A percentile compares a stretch with the other conserved stretches of the same genome.
These are phyloP conservation scores for Phytophthora colocasiae DNA, from an alignment of 352 stramenopile species.

Conservation along the genomic window DNA sequence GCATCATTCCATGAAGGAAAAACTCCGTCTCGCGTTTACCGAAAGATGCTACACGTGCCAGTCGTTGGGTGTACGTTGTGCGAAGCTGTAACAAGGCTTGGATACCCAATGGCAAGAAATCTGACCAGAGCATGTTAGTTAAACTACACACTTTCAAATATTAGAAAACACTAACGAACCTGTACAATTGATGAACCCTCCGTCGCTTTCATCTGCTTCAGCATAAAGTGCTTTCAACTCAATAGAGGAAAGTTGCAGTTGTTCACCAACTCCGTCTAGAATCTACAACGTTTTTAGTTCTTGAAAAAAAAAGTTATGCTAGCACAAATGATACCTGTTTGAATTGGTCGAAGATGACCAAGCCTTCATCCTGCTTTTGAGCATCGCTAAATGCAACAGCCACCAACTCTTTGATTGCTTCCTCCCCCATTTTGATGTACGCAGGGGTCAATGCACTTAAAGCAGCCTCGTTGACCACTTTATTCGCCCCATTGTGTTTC, in stretches of 20 bases:
- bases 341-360: slow-evolving; percentile 54
- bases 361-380: slow-evolving; percentile 46
- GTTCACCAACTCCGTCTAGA: slow-evolving; percentile 49
- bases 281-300: slow-evolving; percentile 22
- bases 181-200: slow-evolving; percentile 52
- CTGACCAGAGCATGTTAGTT: slow-evolving; percentile 21
- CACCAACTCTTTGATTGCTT: slow-evolving; percentile 62
- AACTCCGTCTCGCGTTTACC: slow-evolving; percentile 52
- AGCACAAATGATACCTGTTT: slow-evolving; percentile 36
- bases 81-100: slow-evolving; percentile 58
- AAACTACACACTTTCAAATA: background rate
- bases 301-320: too few species aligned
- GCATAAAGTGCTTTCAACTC: slow-evolving; percentile 70
- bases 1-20: slow-evolving; percentile 83
- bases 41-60: slow-evolving; percentile 50
- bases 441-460: slow-evolving; percentile 35
- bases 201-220: slow-evolving; percentile 74
- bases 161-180: slow-evolving; percentile 19
- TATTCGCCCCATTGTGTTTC: slow-evolving; percentile 38
- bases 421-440: slow-evolving; percentile 73
- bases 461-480: slow-evolving; percentile 9
- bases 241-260: slow-evolving; percentile 59
- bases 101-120: slow-evolving; percentile 60
- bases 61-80: slow-evolving; percentile 51
- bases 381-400: slow-evolving; percentile 51